Evolutionary conservation across 225 moss, liverwort and hornwort genomes (phyloP).

Genomic region (Antitrichia curtipendula): DNA sequence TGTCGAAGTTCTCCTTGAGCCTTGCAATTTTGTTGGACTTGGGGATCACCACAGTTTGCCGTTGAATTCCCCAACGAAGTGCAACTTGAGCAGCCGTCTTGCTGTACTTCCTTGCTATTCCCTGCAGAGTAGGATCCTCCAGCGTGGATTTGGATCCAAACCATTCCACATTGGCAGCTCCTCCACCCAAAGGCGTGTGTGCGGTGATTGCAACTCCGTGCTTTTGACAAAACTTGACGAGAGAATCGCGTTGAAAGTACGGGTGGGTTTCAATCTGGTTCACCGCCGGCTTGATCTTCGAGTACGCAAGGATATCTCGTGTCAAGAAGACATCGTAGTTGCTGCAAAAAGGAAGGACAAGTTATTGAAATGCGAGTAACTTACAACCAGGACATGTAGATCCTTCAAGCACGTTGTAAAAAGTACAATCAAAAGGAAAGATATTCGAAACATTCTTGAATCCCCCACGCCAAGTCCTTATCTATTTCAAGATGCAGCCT

Average conservation of each 20-base stretch:
- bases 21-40: conserved; percentile 67
- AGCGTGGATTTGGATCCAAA: conserved; percentile 58
- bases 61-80: conserved; percentile 75
- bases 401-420: background rate
- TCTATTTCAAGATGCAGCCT: background rate
- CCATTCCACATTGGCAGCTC: conserved; percentile 54
- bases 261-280: conserved; percentile 97
- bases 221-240: conserved; percentile 76
- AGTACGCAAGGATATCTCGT: conserved; percentile 73
- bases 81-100: conserved; percentile 75
- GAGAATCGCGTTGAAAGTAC: conserved; percentile 77
- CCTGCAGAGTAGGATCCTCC: conserved; percentile 67
- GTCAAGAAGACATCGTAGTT: conserved; percentile 85
- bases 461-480: background rate
- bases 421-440: background rate
- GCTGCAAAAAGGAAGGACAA: conserved; percentile 22
- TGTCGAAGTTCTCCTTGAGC: conserved; percentile 54
- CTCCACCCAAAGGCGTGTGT: conserved; percentile 88
- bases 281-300: conserved; percentile 94
- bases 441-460: background rate
- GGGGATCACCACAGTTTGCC: conserved; percentile 67
- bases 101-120: conserved; percentile 50
- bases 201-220: conserved; percentile 72
- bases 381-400: background rate
- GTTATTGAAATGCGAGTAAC: background rate